Base-by-base conservation (phyloP, 75 land plant species). In the Cryptomeria japonica region DNA sequence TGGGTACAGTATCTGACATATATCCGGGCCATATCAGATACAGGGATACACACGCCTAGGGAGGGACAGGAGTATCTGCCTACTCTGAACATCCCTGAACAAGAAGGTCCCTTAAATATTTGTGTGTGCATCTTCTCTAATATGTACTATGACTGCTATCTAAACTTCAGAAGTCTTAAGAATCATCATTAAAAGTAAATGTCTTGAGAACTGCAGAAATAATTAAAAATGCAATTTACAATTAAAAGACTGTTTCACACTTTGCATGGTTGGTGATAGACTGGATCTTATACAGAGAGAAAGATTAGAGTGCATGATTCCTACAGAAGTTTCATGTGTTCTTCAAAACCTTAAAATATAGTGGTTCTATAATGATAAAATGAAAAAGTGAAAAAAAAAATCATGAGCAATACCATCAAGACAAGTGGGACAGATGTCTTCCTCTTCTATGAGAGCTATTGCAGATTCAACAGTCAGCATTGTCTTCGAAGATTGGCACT, bases 391-490 rank as follows among this genome's bases (percentile, higher is more conserved):
- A 18, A 28, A 82, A 11, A 82, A 4, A 46, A 82, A 51, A 9
- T 46, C 11, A 31, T 28, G 32, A 41, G 47, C 47, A 82, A 82
- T 90, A 95, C 97, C 97, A 89, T 96, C 97, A 87, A 96, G 96
- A 84, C 97, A 96, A 90, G 93, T 96, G 1, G 97, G 97, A 86
- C 97, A 96, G 42, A 92, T 86, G 86, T 96, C 96, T 47, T 96
- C 97, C 75, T 94, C 96, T 72, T 95, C 96, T 56, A 89, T 88
- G 41, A 94, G 91, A 34, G 92, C 68, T n/a, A 88, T 79, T 14
- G 86, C 77, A 83, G 91, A 91, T 42, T 88, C 91, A n/a, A 86
- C 86, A 82, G 80, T 88, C n/a, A 80, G 80, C 31, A 79, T 51
- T 68, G 78, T 37, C 53, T 91, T 89, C 0, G 87, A 84, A 25